Evolutionary conservation across 1,284 basidiomycete species (phyloP), one percentile per base, ranked within the genome.

Genomic region (Ustilago cynodontis): DNA sequence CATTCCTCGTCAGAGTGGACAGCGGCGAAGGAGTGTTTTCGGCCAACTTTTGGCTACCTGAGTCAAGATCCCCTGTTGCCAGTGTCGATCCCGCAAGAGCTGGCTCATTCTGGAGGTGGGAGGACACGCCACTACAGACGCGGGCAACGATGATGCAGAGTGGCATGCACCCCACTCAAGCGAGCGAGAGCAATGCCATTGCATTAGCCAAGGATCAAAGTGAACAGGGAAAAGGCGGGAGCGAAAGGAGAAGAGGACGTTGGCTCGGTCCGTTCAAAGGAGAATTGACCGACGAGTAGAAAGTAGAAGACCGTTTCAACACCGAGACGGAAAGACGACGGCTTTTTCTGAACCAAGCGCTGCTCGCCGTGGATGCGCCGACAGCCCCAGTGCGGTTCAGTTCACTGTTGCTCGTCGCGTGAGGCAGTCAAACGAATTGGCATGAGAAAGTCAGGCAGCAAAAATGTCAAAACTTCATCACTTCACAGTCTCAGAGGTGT

Each of bases 261-360:
- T 33, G 31, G 31, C 22, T 65, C 69, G 69, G 63, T 53, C 69
- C 69, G 63, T 28, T 50, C 29, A 13, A 51, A 28, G 29, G 16
- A 10, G 41, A 55, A 35, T 59, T 66, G 51, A 56, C 64, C 64
- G 60, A 66, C 22, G 59, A 22, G 4, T 55, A 49, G 59, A 24
- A 55, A 22, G 4, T 55, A 49, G 59, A 24, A 55, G 16, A 60
- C 70, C 70, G 70, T 43, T 50, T 45, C 31, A 37, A 5, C 22
- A 49, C 70, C 70, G 70, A 63, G 8, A 35, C 70, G 69, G 69
- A 28, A 47, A 35, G 20, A 41, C 24, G 11, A 24, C 63, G 69
- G 63, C 56, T 65, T 58, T 20, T 65, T 35, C 10, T n/a, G 47
- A 10, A 7, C 35, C 7, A 43, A 39, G 18, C 6, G 37, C 20